Evolutionary conservation across 2,329 filamentous ascomycete species (phyloP), one percentile per base, ranked within the genome.

Genomic region (Calonectria pseudoreteaudii): DNA sequence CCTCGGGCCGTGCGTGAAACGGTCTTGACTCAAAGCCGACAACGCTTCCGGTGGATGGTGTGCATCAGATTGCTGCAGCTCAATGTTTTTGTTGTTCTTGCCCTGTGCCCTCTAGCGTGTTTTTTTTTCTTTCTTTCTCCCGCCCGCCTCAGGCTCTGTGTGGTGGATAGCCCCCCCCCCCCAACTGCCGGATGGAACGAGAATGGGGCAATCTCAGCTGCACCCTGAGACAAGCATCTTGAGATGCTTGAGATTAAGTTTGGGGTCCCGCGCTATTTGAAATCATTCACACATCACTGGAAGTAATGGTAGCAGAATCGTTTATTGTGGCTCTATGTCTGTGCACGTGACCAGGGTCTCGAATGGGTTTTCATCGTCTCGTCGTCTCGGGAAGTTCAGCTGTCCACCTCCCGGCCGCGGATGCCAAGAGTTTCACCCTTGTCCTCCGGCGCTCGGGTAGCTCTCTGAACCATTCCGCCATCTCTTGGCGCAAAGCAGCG

Each of bases 1-100:
- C 67, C 41, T 69, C 26, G 44, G 53, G 53, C 67, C 53, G 67
- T 60, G 53, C 18, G 23, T 31, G 56, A 41, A 60, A 69, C 67
- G 41, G 44, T 58, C 53, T 50, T 38, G n/a, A 50, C 28, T 69
- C 53, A 28, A 60, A n/a, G 9, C 67, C 44, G 53, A 50, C 38
- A 30, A 28, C 52, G 7, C 49, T 41, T 58, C 56, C 53, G 31
- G 67, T 20, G 8, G 23, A 36, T 6, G 9, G n/a, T 30, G n/a
- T 52, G 56, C 67, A 53, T 64, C 56, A 62, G 56, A 41, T 16
- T 62, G 34, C 56, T 41, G n/a, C 56, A 62, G 23, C 9, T 23
- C 9, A 23, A 10, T 44, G 16, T 18, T 44, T n/a, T 44, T 44
- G 41, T 44, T 44, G 18, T 44, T 44, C 36, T 38, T 60, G 36